phyloP scores from a whole-genome alignment of 179 eudicot genomes.

The Gypsophila paniculata region DNA sequence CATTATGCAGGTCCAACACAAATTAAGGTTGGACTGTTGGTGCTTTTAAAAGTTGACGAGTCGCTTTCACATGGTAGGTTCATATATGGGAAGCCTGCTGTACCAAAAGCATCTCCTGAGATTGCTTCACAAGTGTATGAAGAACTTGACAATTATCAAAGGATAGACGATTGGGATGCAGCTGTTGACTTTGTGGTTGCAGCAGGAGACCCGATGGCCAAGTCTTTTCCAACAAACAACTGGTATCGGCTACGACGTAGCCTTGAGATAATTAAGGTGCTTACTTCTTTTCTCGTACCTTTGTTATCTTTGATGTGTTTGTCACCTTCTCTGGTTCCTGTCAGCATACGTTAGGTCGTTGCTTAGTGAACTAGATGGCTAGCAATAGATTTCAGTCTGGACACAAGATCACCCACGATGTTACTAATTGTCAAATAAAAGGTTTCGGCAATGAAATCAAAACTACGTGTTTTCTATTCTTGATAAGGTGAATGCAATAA shows the following conservation, averaged over 20 bases:
- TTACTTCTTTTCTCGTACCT: conserved; percentile 12
- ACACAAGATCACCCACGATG: neutral
- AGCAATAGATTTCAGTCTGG: neutral
- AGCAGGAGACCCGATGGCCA: conserved; percentile 78
- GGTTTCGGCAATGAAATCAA: neutral
- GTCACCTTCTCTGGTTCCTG: neutral
- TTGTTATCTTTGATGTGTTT: neutral
- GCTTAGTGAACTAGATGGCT: conserved; percentile 1
- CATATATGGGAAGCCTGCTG: conserved; percentile 94
- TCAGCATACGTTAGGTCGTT: neutral
- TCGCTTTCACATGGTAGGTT: conserved; percentile 46
- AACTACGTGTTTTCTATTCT: neutral
- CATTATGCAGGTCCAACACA: neutral
- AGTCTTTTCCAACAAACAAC: conserved; percentile 68
- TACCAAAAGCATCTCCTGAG: conserved; percentile 72
- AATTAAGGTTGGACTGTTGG: neutral
- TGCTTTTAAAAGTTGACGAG: conserved; percentile 2
- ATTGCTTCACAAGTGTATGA: conserved; percentile 54
- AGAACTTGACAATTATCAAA: conserved; percentile 63
- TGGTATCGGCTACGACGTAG: conserved; percentile 93
- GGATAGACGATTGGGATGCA: conserved; percentile 59
- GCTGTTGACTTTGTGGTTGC: conserved; percentile 71
- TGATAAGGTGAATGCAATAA: neutral
- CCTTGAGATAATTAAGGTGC: conserved; percentile 85
- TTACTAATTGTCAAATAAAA: neutral